Conservation (phyloP, 129 eudicot species). For the Deinandra increscens region DNA sequence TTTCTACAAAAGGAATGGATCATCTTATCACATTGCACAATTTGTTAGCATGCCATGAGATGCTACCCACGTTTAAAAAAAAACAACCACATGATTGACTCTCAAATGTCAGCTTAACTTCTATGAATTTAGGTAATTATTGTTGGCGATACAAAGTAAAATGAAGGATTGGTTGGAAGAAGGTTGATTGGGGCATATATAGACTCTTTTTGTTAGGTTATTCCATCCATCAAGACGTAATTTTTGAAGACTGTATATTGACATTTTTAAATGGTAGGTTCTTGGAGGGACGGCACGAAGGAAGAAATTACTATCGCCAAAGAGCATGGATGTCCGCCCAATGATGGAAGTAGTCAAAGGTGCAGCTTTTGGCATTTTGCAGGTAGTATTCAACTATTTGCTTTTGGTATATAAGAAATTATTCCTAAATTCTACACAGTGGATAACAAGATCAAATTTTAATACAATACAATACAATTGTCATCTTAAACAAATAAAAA, state of each 20-base stretch:
- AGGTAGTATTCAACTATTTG: slow-evolving; percentile 39
- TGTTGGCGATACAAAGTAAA: neutral
- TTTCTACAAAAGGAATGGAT: neutral
- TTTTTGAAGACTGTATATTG: neutral
- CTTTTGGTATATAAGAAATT: slow-evolving; percentile 14
- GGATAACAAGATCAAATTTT: too few species aligned
- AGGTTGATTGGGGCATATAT: neutral
- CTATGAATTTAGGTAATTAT: neutral
- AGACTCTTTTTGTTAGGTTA: neutral
- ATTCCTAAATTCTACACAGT: too few species aligned
- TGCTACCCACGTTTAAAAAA: too few species aligned
- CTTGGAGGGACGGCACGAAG: slow-evolving; percentile 90
- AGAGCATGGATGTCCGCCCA: slow-evolving; percentile 92
- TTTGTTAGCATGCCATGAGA: neutral
- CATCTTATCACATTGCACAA: neutral
- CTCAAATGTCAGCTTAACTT: neutral
- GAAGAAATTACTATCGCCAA: slow-evolving; percentile 90
- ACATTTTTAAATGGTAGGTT: slow-evolving; percentile 45
- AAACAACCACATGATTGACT: neutral
- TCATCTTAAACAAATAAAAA: neutral
- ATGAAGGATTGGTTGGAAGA: neutral
- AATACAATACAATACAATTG: neutral
- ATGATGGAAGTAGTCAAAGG: slow-evolving; percentile 99
- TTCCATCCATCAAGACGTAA: neutral
- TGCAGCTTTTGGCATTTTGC: slow-evolving; percentile 83